phyloP scores from a whole-genome alignment of 2,329 filamentous ascomycete genomes.

The Xylaria sp. region DNA sequence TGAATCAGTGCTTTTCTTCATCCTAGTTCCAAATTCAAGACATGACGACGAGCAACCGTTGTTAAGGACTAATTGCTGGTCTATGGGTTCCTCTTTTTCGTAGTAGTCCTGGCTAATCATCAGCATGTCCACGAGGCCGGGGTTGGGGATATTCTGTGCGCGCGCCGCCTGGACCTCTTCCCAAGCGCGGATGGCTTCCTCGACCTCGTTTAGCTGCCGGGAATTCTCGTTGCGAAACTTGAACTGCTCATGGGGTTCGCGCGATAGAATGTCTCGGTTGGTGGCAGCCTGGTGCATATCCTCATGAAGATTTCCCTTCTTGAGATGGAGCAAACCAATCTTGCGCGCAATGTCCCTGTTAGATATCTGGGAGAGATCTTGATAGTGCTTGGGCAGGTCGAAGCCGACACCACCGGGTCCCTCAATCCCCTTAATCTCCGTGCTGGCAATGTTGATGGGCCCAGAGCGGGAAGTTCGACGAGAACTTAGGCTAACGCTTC shows the following conservation, averaged over 20 bases:
- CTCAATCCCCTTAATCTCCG: slow-evolving; percentile 55
- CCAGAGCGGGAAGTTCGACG: slow-evolving; percentile 47
- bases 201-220: slow-evolving; percentile 27
- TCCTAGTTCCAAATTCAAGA: background rate
- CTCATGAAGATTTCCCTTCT: slow-evolving; percentile 36
- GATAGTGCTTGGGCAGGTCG: slow-evolving; percentile 33
- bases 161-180: slow-evolving; percentile 33
- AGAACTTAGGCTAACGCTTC: slow-evolving; percentile 12
- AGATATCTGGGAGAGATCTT: slow-evolving; percentile 25
- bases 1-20: slow-evolving; percentile 5
- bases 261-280: slow-evolving; percentile 29
- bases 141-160: slow-evolving; percentile 22
- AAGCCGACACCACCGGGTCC: slow-evolving; percentile 41
- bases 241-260: slow-evolving; percentile 32
- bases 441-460: slow-evolving; percentile 56
- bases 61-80: background rate
- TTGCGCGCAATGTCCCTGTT: slow-evolving; percentile 35
- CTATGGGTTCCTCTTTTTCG: slow-evolving; percentile 17
- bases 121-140: slow-evolving; percentile 38
- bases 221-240: slow-evolving; percentile 32
- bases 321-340: slow-evolving; percentile 36
- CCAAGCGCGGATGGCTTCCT: slow-evolving; percentile 37
- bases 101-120: slow-evolving; percentile 36
- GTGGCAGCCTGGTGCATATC: slow-evolving; percentile 33
- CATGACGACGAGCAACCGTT: background rate